Evolutionary conservation across 306 rosid genomes (phyloP).

Genomic region (cucumber (Cucumis sativus)): Cucumber_9930_V3 NC_026660.2:6348501-6349000

Average conservation of each 20-base stretch:
- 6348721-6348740: conserved; percentile 50
- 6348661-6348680: not conserved
- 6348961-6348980: too few relatives aligned
- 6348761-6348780: conserved; percentile 9
- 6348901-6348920: too few relatives aligned
- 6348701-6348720: conserved; percentile 9
- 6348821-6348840: conserved; percentile 76
- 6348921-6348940: too few relatives aligned
- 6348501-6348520: not conserved
- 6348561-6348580: not conserved
- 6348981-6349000: too few relatives aligned
- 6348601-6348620: not conserved
- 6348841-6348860: conserved; percentile 42
- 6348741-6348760: conserved; percentile 41
- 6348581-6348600: conserved; percentile 17
- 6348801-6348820: conserved; percentile 33
- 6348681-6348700: not conserved
- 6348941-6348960: too few relatives aligned
- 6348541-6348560: not conserved
- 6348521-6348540: not conserved
- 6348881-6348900: not conserved
- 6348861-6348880: not conserved
- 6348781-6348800: not conserved
- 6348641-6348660: not conserved
- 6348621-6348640: not conserved